Evolutionary conservation across 306 rosid species (phyloP).

Genomic region (Casuarina equisetifolia): DNA sequence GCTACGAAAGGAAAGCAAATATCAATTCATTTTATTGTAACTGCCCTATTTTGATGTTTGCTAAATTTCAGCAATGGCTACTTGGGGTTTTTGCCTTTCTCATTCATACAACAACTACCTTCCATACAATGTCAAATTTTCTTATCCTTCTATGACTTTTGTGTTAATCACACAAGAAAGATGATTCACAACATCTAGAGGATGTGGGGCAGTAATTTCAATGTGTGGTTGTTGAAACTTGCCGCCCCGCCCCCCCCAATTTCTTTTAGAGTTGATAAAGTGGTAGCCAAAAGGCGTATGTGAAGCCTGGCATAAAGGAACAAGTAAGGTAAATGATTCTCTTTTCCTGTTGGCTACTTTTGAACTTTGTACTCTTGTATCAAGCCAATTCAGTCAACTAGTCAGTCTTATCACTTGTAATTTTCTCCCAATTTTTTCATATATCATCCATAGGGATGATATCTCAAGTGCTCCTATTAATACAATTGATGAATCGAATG

Average conservation of each 20-base stretch:
- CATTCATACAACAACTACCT: neutral
- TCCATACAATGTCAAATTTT: neutral
- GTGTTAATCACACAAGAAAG: neutral
- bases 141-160: neutral
- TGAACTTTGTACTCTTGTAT: neutral
- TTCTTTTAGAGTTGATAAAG: too few relatives aligned
- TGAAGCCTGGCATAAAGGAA: too few relatives aligned
- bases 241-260: neutral
- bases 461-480: neutral
- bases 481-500: neutral
- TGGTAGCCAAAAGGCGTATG: too few relatives aligned
- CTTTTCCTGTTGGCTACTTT: too few relatives aligned
- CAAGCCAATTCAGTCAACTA: neutral
- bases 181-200: neutral
- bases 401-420: neutral
- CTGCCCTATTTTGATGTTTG: neutral
- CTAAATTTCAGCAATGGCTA: neutral
- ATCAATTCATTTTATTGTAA: neutral
- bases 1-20: neutral
- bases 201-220: too few relatives aligned
- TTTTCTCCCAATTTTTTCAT: neutral
- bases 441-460: neutral
- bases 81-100: too few relatives aligned
- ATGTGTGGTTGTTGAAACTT: neutral
- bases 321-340: too few relatives aligned